Conservation (phyloP, 176 grass and related monocot genomes). For the Phoenix dactylifera region DNA sequence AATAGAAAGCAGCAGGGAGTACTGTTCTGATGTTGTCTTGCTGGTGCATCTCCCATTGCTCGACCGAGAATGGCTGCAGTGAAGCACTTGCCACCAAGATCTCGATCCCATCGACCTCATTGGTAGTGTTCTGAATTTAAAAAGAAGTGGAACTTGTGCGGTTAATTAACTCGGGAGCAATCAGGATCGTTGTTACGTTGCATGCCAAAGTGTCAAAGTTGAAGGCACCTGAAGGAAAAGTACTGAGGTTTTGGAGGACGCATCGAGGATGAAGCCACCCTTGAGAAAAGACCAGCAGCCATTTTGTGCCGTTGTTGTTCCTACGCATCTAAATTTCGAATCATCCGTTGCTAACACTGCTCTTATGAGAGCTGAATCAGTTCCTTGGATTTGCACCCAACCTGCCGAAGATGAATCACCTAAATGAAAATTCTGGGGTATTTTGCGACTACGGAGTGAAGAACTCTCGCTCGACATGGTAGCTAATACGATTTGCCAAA, state of each 20-base stretch:
- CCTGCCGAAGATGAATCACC: too few relatives aligned
- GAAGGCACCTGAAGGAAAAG: conserved; percentile 61
- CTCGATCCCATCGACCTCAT: conserved; percentile 35
- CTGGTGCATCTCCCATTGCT: conserved; percentile 79
- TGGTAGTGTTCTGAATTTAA: conserved; percentile 46
- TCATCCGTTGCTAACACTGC: too few relatives aligned
- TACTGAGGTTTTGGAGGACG: conserved; percentile 41
- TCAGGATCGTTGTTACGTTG: too few relatives aligned
- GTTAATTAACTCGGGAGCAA: too few relatives aligned
- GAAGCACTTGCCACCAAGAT: conserved; percentile 54
- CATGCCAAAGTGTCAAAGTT: not conserved
- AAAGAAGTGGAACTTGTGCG: too few relatives aligned
- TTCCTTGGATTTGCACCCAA: too few relatives aligned
- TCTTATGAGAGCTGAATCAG: too few relatives aligned
- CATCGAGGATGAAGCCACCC: conserved; percentile 64
- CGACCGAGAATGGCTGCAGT: conserved; percentile 63
- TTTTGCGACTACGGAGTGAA: too few relatives aligned
- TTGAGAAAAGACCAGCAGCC: conserved; percentile 88
- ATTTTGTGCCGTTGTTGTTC: conserved; percentile 57
- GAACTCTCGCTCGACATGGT: too few relatives aligned
- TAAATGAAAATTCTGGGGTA: too few relatives aligned
- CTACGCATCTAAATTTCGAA: conserved; percentile 32
- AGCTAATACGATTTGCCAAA: too few relatives aligned
- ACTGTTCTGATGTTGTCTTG: conserved; percentile 78
- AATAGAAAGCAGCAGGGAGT: not conserved